phyloP scores from a whole-genome alignment of 2,329 filamentous ascomycete genomes.

The Plectosphaerella plurivora region DNA sequence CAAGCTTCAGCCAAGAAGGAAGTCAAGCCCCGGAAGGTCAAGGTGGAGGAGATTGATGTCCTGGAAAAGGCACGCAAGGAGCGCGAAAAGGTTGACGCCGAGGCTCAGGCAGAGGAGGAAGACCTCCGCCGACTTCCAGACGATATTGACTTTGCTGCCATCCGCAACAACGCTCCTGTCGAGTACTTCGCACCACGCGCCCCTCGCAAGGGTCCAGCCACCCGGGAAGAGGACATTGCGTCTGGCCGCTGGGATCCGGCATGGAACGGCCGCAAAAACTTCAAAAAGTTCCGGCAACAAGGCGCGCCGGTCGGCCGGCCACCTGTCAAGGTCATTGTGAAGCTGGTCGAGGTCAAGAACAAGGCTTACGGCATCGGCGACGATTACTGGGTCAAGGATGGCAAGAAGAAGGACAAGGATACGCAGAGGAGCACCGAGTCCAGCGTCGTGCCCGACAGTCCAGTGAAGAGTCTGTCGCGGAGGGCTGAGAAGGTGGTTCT shows the following conservation, averaged over 20 bases:
- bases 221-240: slow-evolving; percentile 46
- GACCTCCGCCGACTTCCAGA: slow-evolving; percentile 48
- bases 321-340: slow-evolving; percentile 56
- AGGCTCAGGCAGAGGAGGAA: slow-evolving; percentile 47
- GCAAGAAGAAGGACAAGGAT: slow-evolving; percentile 24
- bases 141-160: slow-evolving; percentile 66
- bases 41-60: slow-evolving; percentile 63
- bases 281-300: slow-evolving; percentile 76
- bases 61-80: slow-evolving; percentile 59
- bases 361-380: slow-evolving; percentile 73
- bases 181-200: slow-evolving; percentile 67
- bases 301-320: slow-evolving; percentile 42
- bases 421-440: slow-evolving; percentile 15
- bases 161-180: slow-evolving; percentile 70
- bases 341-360: slow-evolving; percentile 64
- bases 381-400: slow-evolving; percentile 67
- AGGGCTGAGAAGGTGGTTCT: slow-evolving; percentile 18
- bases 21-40: slow-evolving; percentile 34
- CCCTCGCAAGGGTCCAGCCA: slow-evolving; percentile 8
- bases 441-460: slow-evolving; percentile 5
- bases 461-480: not conserved
- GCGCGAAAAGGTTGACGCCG: slow-evolving; percentile 64
- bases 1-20: slow-evolving; percentile 6
- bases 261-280: slow-evolving; percentile 96
- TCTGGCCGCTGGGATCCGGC: slow-evolving; percentile 71